Conservation (phyloP, 371 early-diverging fungal genomes). For the Circinella umbellata region DNA sequence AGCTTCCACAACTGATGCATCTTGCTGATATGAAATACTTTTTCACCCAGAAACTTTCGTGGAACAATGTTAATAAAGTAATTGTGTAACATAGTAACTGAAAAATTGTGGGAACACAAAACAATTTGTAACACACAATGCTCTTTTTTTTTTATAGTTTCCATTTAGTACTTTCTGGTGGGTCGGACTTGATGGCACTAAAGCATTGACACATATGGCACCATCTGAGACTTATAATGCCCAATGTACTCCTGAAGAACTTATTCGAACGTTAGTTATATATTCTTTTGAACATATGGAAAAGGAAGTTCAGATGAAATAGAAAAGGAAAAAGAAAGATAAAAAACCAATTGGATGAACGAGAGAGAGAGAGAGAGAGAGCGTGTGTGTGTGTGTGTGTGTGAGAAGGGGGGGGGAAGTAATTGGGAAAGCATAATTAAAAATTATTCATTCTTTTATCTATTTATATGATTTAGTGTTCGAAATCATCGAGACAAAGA, state of each 20-base stretch:
- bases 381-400: no score
- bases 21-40: constrained; percentile 89
- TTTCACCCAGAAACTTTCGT: constrained; percentile 97
- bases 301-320: no score
- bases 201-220: constrained; percentile 80
- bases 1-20: constrained; percentile 90
- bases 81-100: background rate
- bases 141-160: constrained; percentile 50
- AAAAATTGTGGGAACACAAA: background rate
- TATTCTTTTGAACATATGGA: no score
- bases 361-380: background rate
- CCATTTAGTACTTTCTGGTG: constrained; percentile 94
- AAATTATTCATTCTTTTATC: background rate
- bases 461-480: constrained; percentile 18
- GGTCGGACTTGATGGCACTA: constrained; percentile 76
- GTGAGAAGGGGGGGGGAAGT: no score
- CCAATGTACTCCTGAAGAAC: constrained; percentile 23
- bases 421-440: background rate
- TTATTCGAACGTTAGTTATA: constrained; percentile 27
- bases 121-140: background rate
- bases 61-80: constrained; percentile 96
- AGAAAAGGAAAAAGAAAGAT: no score
- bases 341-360: no score
- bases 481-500: constrained; percentile 51
- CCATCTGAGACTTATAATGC: constrained; percentile 76